Evolutionary conservation across 768 basidiomycete species (phyloP).

Genomic region (Phaeotremella fagi): DNA sequence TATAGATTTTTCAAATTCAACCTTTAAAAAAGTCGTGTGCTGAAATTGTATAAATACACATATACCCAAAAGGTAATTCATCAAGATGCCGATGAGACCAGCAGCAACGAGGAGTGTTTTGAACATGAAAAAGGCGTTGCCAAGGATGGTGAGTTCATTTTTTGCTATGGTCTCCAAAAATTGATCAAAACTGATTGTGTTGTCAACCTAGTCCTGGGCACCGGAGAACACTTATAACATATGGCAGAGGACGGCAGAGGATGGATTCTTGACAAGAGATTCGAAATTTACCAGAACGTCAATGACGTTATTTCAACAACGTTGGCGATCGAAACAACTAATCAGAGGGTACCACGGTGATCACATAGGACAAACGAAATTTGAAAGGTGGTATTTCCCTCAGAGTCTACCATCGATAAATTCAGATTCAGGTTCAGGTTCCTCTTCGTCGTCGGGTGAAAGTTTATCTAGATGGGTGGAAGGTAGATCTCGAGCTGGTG

Average conservation of each 20-base stretch:
- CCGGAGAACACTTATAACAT: constrained; percentile 85
- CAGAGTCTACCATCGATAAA: constrained; percentile 63
- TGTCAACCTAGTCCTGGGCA: constrained; percentile 67
- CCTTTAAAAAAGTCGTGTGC: background rate
- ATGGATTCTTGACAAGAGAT: constrained; percentile 46
- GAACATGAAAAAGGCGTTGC: constrained; percentile 42
- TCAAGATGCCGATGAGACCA: constrained; percentile 40
- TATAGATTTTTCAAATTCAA: background rate
- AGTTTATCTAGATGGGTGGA: constrained; percentile 38
- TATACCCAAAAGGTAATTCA: background rate
- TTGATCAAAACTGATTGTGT: background rate
- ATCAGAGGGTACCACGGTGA: constrained; percentile 94
- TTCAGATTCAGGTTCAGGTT: constrained; percentile 1
- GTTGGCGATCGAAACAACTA: constrained; percentile 80
- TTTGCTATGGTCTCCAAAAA: background rate
- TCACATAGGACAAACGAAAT: constrained; percentile 83
- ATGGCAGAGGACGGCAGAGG: constrained; percentile 64
- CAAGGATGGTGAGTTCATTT: constrained; percentile 43
- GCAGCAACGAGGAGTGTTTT: constrained; percentile 35
- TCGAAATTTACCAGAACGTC: constrained; percentile 59
- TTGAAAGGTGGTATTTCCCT: constrained; percentile 93
- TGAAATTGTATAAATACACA: background rate
- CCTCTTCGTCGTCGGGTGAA: constrained; percentile 1
- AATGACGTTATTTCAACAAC: constrained; percentile 77
- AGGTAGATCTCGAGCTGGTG: constrained; percentile 51